Base-by-base conservation (phyloP, 1,139 yeast genomes). In the Hansenula sp. region DNA sequence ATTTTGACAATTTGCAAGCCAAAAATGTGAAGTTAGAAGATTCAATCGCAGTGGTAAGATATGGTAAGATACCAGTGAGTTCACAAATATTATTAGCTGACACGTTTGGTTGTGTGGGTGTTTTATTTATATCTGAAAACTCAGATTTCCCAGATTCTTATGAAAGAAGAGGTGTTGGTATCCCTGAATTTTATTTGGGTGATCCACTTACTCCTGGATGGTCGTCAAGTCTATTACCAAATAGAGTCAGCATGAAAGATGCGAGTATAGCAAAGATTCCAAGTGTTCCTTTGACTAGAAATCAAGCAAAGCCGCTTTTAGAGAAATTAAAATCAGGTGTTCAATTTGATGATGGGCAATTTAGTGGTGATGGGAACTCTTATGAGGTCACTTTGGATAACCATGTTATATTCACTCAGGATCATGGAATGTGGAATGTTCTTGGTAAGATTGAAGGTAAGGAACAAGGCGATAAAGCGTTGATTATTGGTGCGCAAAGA, bases 401-500 rank as follows among this genome's bases (percentile, higher is more conserved):
- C 29, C 56, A 68, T 1, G 75, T 82, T 7, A 68, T 68, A 0
- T 71, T 71, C 38, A 70, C 80, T 45, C 71, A 75, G n/a, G 66
- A 75, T 4, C 95, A 89, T 48, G 77, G 77, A 20, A 67, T 85
- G 4, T 82, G 94, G 87, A 85, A 89, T 54, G 79, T 90, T 1
- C 60, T 87, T 26, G 96, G 94, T 1, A 75, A 82, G 38, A 76
- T 92, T 19, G 73, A 74, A 28, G 97, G 97, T 2, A 65, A 80
- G 36, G 97, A 92, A 57, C 96, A 88, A 60, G 66, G 71, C 17
- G 87, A 79, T 26, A 75, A 80, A 49, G 88, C 88, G 0, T 65
- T 92, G 8, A 70, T 90, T 8, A 75, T 92, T 44, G 97, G 96
- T 2, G 89, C 97, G 0, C 77, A 85, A 6, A 71, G 97, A 48